phyloP scores from a whole-genome alignment of 345 rosid genomes.

The Camelina laxa region DNA sequence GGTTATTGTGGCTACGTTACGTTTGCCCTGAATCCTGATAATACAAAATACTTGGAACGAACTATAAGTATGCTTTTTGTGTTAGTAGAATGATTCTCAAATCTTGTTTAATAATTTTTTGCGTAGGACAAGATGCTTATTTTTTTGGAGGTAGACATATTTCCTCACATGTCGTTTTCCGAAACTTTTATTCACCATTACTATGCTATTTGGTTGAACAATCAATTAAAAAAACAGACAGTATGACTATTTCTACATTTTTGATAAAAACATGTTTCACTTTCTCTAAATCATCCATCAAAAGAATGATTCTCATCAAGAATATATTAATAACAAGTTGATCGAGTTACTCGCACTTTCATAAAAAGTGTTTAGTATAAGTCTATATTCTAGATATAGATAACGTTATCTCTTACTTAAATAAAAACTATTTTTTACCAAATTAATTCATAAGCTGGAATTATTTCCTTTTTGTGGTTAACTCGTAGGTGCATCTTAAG shows the following conservation, averaged over 20 bases:
- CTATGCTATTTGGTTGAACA: constrained; percentile 1
- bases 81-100: too few species aligned
- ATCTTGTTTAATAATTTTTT: too few species aligned
- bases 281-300: constrained; percentile 12
- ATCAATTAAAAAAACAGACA: constrained; percentile 27
- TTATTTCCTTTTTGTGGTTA: not conserved
- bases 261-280: not conserved
- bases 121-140: not conserved
- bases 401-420: constrained; percentile 25
- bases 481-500: not conserved
- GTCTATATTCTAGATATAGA: constrained; percentile 9
- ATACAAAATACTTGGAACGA: not conserved
- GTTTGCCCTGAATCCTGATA: not conserved
- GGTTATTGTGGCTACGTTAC: not conserved
- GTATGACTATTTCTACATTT: not conserved
- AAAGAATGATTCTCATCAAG: constrained; percentile 28
- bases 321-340: constrained; percentile 26
- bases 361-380: not conserved
- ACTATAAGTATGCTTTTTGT: too few species aligned
- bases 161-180: constrained; percentile 34
- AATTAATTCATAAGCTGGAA: not conserved
- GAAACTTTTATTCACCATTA: constrained; percentile 14
- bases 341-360: constrained; percentile 20
- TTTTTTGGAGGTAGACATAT: constrained; percentile 6
- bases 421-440: not conserved